Evolutionary conservation across 108 stramenopile species (phyloP).

Genomic region (Pseudonitzschia pungens): DNA sequence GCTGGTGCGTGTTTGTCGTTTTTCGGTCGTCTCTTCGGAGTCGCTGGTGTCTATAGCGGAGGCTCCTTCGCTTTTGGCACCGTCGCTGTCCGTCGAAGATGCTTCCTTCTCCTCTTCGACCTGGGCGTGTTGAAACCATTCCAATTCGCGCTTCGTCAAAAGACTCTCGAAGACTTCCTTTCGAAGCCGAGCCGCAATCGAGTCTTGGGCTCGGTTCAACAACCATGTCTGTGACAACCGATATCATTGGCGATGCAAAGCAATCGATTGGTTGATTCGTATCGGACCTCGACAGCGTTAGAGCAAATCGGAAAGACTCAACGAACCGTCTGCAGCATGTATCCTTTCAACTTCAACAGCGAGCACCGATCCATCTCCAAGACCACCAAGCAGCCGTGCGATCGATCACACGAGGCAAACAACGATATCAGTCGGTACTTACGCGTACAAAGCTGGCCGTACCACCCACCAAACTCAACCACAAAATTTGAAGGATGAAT

Average conservation of each 20-base stretch:
- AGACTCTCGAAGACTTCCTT: constrained; percentile 53
- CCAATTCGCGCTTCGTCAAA: constrained; percentile 58
- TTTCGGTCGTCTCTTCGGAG: neutral
- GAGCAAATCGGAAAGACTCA: neutral
- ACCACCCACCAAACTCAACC: constrained; percentile 76
- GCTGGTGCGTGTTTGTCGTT: constrained; percentile 6
- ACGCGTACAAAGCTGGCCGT: constrained; percentile 67
- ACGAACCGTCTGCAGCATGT: neutral
- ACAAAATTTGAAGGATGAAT: constrained; percentile 19
- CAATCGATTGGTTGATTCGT: too few species aligned
- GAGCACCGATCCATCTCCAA: too few species aligned
- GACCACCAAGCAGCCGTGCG: too few species aligned
- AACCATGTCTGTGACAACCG: constrained; percentile 36
- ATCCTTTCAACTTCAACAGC: too few species aligned
- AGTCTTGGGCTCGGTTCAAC: constrained; percentile 71
- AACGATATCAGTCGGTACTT: neutral
- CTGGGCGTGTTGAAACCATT: constrained; percentile 69
- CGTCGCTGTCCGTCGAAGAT: neutral
- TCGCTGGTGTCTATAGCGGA: neutral
- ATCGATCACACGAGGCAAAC: too few species aligned
- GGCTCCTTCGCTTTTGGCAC: neutral
- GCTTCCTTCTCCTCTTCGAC: constrained; percentile 3
- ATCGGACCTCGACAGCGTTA: too few species aligned
- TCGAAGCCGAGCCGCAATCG: constrained; percentile 69
- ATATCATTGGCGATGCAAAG: too few species aligned